A percentile compares a stretch with the other conserved stretches of the same genome.
Evolutionary conservation across 306 rosid species (phyloP).

Genomic region (Begonia masoniana): DNA sequence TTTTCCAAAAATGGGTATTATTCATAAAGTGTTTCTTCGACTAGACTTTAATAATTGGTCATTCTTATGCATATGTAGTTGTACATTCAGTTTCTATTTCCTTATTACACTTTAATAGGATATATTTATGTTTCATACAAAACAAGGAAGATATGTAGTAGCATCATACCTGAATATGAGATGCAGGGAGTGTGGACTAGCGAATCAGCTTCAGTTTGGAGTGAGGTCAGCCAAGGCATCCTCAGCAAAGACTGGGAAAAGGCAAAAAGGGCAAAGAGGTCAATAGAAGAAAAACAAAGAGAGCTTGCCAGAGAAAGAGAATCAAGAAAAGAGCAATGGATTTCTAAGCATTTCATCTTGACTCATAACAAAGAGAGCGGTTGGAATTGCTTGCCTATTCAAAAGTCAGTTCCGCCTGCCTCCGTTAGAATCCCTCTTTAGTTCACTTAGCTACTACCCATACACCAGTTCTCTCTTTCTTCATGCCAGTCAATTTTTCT

Average conservation of each 20-base stretch:
- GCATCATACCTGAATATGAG: no score
- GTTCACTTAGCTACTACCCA: neutral
- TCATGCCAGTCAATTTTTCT: no score
- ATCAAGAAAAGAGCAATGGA: conserved; percentile 51
- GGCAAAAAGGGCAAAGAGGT: conserved; percentile 71
- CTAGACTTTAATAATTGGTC: no score
- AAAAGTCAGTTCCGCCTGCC: conserved; percentile 38
- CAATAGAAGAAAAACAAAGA: conserved; percentile 64
- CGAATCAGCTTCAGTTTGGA: conserved; percentile 70
- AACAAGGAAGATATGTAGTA: no score
- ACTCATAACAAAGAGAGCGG: conserved; percentile 49
- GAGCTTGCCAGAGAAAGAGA: conserved; percentile 37
- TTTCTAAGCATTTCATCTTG: conserved; percentile 54
- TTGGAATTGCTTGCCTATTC: conserved; percentile 72
- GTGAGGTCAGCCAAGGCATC: conserved; percentile 54
- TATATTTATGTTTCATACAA: no score
- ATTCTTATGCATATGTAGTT: no score
- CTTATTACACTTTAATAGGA: no score
- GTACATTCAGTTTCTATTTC: no score
- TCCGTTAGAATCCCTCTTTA: conserved; percentile 35
- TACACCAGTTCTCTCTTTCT: no score
- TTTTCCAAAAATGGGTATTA: no score
- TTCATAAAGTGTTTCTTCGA: no score
- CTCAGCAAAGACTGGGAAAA: conserved; percentile 53
- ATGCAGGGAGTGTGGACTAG: conserved; percentile 48